Conservation (phyloP, 805 yeast genomes). For the Kuraishia hungarica region DNA sequence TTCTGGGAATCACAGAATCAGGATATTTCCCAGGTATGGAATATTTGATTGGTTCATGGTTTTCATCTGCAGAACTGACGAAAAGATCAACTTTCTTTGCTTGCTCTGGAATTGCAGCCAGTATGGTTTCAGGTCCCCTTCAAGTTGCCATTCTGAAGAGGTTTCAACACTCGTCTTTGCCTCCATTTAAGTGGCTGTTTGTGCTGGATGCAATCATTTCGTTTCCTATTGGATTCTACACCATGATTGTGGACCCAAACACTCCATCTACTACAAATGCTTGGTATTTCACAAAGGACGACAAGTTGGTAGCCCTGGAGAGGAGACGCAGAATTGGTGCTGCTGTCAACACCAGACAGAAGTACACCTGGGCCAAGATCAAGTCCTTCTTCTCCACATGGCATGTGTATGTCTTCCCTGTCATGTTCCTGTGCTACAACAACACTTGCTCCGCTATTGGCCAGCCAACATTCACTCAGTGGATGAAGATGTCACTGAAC, state of each 20-base stretch:
- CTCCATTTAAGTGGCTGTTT: constrained; percentile 38
- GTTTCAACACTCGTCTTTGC: constrained; percentile 9
- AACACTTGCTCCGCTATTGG: constrained; percentile 24
- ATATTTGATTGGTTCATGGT: constrained; percentile 30
- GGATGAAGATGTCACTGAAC: constrained; percentile 29
- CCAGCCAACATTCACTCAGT: constrained; percentile 35
- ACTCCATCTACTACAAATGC: constrained; percentile 35
- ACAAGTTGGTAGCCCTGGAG: constrained; percentile 36
- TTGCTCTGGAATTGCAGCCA: constrained; percentile 25
- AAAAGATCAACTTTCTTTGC: constrained; percentile 28
- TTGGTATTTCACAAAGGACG: constrained; percentile 33
- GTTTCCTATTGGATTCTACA: constrained; percentile 30
- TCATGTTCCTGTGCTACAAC: constrained; percentile 28
- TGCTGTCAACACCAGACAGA: constrained; percentile 30
- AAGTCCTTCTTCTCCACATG: constrained; percentile 36
- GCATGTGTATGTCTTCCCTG: constrained; percentile 39
- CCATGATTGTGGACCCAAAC: constrained; percentile 35
- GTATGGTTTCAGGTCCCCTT: constrained; percentile 28
- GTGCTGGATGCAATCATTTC: constrained; percentile 33
- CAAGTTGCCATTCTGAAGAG: constrained; percentile 24
- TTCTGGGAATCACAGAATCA: constrained; percentile 36
- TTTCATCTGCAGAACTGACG: constrained; percentile 23
- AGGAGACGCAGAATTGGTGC: constrained; percentile 33
- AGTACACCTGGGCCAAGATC: constrained; percentile 30
- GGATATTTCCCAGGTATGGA: constrained; percentile 44